Conservation (phyloP, 2,329 filamentous ascomycete species). For the Bertia moriformis region DNA sequence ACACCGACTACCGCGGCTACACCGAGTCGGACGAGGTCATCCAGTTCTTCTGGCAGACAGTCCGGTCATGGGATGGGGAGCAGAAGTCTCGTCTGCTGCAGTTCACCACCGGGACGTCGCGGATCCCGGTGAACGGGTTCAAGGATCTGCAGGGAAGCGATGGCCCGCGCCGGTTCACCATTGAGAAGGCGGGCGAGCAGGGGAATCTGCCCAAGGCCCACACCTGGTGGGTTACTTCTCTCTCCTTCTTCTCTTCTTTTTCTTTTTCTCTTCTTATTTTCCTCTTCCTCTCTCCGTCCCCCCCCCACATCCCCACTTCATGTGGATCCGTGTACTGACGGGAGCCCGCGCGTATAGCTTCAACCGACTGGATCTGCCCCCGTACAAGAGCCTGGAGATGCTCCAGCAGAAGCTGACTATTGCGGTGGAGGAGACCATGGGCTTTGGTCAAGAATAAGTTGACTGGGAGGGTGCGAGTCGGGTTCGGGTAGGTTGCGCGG, state of each 20-base stretch:
- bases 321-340: constrained; percentile 1
- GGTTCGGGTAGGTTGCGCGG: not conserved
- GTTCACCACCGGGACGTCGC: constrained; percentile 91
- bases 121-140: constrained; percentile 98
- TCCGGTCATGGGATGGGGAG: constrained; percentile 92
- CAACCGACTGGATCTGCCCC: constrained; percentile 87
- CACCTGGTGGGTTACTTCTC: constrained; percentile 61
- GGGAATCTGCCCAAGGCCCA: constrained; percentile 89
- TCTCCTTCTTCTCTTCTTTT: not conserved
- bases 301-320: constrained; percentile 11
- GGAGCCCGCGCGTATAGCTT: constrained; percentile 43
- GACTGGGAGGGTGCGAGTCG: too few relatives aligned
- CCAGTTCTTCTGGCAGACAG: constrained; percentile 96
- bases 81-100: constrained; percentile 93
- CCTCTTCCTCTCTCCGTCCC: not conserved
- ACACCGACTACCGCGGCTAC: constrained; percentile 97
- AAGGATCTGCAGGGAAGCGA: constrained; percentile 97
- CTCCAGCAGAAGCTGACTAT: constrained; percentile 85
- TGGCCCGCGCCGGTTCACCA: constrained; percentile 86
- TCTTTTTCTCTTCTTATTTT: constrained; percentile 3
- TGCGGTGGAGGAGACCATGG: constrained; percentile 96
- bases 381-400: constrained; percentile 77
- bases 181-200: constrained; percentile 90
- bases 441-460: constrained; percentile 85
- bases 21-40: constrained; percentile 96